Evolutionary conservation across 768 basidiomycete species (phyloP).

Genomic region (Lentinula aciculospora): DNA sequence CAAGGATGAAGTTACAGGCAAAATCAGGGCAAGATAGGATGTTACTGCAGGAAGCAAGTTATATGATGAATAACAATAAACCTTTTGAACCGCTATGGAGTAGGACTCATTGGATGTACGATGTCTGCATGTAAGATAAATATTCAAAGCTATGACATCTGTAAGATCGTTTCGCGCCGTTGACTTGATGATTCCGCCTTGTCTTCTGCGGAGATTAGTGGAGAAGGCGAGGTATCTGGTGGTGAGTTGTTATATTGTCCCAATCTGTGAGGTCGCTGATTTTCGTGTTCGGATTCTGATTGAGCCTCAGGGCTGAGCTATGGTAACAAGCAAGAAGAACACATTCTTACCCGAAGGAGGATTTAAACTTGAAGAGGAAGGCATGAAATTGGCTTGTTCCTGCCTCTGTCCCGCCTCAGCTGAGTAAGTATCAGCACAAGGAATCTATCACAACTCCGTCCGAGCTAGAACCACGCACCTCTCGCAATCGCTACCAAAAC

Average conservation of each 20-base stretch:
- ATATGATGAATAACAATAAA: not conserved
- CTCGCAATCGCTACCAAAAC: conserved; percentile 1
- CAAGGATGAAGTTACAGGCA: not conserved
- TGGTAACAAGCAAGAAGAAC: not conserved
- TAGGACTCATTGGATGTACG: not conserved
- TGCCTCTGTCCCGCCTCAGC: not conserved
- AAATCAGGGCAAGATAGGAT: not conserved
- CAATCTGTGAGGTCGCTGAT: not conserved
- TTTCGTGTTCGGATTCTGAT: not conserved
- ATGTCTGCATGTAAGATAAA: not conserved
- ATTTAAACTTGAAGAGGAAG: not conserved
- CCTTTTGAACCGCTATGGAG: too few relatives aligned
- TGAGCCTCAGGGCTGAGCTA: not conserved
- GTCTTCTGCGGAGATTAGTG: not conserved
- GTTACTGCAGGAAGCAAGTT: not conserved
- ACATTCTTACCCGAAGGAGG: not conserved
- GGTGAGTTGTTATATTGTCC: not conserved
- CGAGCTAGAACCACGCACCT: not conserved
- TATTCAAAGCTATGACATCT: not conserved
- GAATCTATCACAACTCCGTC: not conserved
- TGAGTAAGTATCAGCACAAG: not conserved
- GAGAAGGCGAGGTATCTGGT: not conserved
- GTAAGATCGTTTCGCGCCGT: not conserved
- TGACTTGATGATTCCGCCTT: not conserved
- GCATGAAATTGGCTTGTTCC: not conserved